These are phyloP conservation scores for Rhodotorula paludigena DNA, from an alignment of 768 basidiomycete species.

Conservation along the genomic window DNA sequence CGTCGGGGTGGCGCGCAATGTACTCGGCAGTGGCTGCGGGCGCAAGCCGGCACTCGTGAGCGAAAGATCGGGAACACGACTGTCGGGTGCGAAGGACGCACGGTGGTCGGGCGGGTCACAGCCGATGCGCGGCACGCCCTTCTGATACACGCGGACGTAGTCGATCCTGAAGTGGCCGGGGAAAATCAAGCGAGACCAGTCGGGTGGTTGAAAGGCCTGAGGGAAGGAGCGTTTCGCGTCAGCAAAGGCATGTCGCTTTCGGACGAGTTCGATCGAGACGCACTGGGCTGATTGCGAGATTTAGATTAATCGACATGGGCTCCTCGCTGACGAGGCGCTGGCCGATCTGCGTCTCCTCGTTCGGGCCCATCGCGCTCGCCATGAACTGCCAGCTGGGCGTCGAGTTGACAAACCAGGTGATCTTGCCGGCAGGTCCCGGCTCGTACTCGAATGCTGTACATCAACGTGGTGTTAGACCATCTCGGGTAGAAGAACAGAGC, in stretches of 20 bases:
- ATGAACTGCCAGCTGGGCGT: conserved; percentile 67
- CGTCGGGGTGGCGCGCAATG: conserved; percentile 45
- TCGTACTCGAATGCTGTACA: conserved; percentile 39
- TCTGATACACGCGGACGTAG: conserved; percentile 18
- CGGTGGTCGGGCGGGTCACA: conserved; percentile 7
- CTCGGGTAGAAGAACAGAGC: not conserved
- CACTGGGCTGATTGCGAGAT: conserved; percentile 59
- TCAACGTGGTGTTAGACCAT: not conserved
- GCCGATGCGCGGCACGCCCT: conserved; percentile 10
- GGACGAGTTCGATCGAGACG: conserved; percentile 40
- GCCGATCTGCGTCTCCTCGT: conserved; percentile 58
- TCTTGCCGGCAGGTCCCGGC: conserved; percentile 57
- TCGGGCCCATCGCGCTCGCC: conserved; percentile 61
- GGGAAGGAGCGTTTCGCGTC: not conserved
- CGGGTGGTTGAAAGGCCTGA: conserved; percentile 45
- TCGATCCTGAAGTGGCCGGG: conserved; percentile 53
- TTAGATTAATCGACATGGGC: conserved; percentile 73
- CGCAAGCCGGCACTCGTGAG: not conserved
- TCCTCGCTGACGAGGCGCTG: conserved; percentile 75
- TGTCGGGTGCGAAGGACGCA: not conserved
- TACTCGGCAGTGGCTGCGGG: conserved; percentile 51
- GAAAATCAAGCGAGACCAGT: conserved; percentile 64
- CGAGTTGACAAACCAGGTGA: conserved; percentile 74
- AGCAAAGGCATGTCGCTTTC: not conserved
- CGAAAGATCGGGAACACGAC: not conserved